phyloP scores from a whole-genome alignment of 345 rosid species.

The Salix brachista region DNA sequence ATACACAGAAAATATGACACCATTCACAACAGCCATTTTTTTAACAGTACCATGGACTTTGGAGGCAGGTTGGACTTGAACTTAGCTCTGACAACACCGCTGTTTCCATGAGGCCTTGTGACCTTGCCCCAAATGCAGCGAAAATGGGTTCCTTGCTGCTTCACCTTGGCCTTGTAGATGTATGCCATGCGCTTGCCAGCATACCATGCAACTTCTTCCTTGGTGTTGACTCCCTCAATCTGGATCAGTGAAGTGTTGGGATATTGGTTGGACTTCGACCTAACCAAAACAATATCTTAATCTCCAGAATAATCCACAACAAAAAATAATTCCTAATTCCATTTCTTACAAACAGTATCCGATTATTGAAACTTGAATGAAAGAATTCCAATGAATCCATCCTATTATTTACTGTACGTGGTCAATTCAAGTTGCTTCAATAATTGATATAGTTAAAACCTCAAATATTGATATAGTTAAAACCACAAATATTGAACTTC shows the following conservation, averaged over 20 bases:
- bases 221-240: conserved; percentile 86
- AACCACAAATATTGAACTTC: neutral
- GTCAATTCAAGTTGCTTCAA: neutral
- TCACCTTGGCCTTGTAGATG: conserved; percentile 88
- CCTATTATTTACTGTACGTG: neutral
- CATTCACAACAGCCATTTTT: neutral
- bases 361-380: neutral
- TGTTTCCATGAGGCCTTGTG: conserved; percentile 84
- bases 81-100: conserved; percentile 82
- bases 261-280: conserved; percentile 89
- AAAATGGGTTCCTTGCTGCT: conserved; percentile 74
- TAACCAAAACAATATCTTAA: conserved; percentile 15
- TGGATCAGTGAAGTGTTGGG: conserved; percentile 75
- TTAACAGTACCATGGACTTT: conserved; percentile 60
- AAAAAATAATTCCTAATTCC: neutral
- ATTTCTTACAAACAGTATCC: neutral
- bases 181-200: conserved; percentile 87
- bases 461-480: neutral
- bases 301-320: neutral
- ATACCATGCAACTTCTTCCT: conserved; percentile 81
- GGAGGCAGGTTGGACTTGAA: conserved; percentile 91
- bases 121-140: conserved; percentile 98
- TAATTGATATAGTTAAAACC: neutral
- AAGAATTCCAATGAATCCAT: neutral
- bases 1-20: neutral